These are phyloP conservation scores for Ophiostoma ips DNA, from an alignment of 2,329 filamentous ascomycete genomes.

Conservation along the genomic window DNA sequence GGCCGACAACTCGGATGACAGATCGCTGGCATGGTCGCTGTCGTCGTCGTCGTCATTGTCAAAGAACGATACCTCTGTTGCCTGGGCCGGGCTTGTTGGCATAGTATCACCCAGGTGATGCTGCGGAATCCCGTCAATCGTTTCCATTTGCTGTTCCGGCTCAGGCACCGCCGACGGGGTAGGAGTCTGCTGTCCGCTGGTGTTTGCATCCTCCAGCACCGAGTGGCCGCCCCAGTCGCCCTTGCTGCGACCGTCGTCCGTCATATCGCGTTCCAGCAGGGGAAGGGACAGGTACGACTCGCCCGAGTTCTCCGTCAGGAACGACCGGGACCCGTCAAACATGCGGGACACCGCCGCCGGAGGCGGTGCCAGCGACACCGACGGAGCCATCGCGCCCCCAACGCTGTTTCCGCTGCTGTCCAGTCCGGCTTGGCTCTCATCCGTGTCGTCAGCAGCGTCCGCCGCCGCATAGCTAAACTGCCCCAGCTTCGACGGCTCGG, in stretches of 20 bases:
- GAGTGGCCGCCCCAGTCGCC: conserved; percentile 42
- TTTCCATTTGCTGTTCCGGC: background rate
- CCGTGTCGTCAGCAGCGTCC: background rate
- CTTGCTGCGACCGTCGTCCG: conserved; percentile 34
- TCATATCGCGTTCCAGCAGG: conserved; percentile 54
- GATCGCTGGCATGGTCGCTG: conserved; percentile 39
- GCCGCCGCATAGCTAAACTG: background rate
- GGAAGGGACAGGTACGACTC: conserved; percentile 68
- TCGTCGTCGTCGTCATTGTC: conserved; percentile 31
- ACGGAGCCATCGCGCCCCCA: background rate
- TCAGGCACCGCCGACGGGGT: background rate
- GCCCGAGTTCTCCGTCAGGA: conserved; percentile 47
- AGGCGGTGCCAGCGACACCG: background rate
- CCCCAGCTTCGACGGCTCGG: background rate
- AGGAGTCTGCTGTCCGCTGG: conserved; percentile 15
- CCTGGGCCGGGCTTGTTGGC: conserved; percentile 17
- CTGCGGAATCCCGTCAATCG: background rate
- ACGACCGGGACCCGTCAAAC: conserved; percentile 28
- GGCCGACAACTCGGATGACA: conserved; percentile 48
- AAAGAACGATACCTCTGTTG: conserved; percentile 29
- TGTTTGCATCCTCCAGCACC: conserved; percentile 32
- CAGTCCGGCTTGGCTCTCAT: background rate
- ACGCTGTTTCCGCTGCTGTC: background rate
- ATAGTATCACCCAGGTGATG: conserved; percentile 25
- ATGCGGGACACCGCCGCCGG: conserved; percentile 14